Evolutionary conservation across 2,329 filamentous ascomycete genomes (phyloP).

Genomic region (Cladosporium halotolerans): DNA sequence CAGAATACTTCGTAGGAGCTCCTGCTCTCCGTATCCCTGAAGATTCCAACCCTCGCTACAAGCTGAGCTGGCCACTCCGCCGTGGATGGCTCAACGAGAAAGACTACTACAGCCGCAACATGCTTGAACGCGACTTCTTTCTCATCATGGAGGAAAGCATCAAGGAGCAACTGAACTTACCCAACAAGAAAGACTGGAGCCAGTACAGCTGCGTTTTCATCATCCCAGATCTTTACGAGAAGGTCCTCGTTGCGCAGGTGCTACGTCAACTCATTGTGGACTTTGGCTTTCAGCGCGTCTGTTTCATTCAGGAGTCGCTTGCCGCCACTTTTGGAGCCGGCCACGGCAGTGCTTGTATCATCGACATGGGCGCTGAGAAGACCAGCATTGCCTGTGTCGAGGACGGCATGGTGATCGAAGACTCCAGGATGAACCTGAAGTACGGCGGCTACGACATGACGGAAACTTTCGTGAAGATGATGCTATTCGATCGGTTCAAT

Average conservation of each 20-base stretch:
- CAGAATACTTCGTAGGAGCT: slow-evolving; percentile 73
- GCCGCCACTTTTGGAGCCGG: slow-evolving; percentile 92
- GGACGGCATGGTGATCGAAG: slow-evolving; percentile 89
- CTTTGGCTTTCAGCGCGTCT: slow-evolving; percentile 82
- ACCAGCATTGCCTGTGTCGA: slow-evolving; percentile 96
- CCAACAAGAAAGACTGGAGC: slow-evolving; percentile 70
- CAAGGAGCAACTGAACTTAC: slow-evolving; percentile 73
- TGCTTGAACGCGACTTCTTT: slow-evolving; percentile 81
- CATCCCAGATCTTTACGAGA: slow-evolving; percentile 94
- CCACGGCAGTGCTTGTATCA: slow-evolving; percentile 87
- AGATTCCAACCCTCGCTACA: slow-evolving; percentile 80
- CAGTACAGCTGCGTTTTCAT: slow-evolving; percentile 97
- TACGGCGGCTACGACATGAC: slow-evolving; percentile 90
- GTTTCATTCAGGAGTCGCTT: slow-evolving; percentile 93
- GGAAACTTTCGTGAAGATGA: slow-evolving; percentile 93
- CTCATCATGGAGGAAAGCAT: slow-evolving; percentile 81
- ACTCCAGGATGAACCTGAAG: slow-evolving; percentile 91
- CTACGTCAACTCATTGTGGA: slow-evolving; percentile 81
- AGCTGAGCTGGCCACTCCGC: slow-evolving; percentile 85
- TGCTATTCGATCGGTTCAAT: slow-evolving; percentile 92
- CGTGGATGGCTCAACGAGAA: slow-evolving; percentile 84
- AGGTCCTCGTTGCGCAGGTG: slow-evolving; percentile 78
- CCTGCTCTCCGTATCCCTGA: slow-evolving; percentile 83
- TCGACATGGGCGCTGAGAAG: slow-evolving; percentile 95
- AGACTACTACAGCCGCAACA: slow-evolving; percentile 73